Percentiles rank a stretch among this genome's conserved stretches.
Evolutionary conservation across 257 asterid genomes (phyloP).

Genomic region (Fraxinus anomala): DNA sequence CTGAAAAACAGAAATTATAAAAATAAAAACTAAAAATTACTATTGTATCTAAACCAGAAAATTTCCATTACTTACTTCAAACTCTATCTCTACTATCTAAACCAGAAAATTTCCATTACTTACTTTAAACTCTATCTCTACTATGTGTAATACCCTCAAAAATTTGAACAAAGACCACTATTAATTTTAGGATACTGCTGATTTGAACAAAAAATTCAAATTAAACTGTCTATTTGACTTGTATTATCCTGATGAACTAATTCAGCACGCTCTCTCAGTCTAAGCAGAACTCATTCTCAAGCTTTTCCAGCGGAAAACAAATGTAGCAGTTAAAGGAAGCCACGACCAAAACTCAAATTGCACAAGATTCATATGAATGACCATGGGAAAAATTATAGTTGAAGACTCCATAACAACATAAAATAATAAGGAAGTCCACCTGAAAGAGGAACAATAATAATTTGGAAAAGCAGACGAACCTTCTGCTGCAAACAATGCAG

Average conservation of each 20-base stretch:
- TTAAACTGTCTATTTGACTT: background rate
- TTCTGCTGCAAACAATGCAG: constrained; percentile 44
- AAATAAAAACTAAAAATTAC: background rate
- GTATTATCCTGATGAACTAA: background rate
- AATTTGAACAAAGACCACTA: background rate
- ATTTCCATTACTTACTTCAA: too few species aligned
- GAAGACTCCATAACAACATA: background rate
- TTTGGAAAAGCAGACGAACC: constrained; percentile 31
- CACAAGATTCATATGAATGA: background rate
- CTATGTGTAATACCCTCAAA: background rate
- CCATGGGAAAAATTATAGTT: background rate
- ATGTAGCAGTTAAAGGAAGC: background rate
- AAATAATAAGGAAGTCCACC: background rate
- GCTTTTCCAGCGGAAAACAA: background rate
- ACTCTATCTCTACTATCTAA: background rate
- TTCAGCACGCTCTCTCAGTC: background rate
- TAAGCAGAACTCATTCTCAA: background rate
- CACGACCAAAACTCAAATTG: background rate
- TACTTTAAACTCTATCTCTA: background rate
- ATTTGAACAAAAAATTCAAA: background rate
- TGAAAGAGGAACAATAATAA: constrained; percentile 2
- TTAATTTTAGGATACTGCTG: background rate
- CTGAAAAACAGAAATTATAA: background rate
- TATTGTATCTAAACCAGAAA: background rate
- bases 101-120: background rate